Evolutionary conservation across 2,329 filamentous ascomycete genomes (phyloP), one percentile per base, ranked within the genome.

Genomic region (Calonectria hongkongensis): DNA sequence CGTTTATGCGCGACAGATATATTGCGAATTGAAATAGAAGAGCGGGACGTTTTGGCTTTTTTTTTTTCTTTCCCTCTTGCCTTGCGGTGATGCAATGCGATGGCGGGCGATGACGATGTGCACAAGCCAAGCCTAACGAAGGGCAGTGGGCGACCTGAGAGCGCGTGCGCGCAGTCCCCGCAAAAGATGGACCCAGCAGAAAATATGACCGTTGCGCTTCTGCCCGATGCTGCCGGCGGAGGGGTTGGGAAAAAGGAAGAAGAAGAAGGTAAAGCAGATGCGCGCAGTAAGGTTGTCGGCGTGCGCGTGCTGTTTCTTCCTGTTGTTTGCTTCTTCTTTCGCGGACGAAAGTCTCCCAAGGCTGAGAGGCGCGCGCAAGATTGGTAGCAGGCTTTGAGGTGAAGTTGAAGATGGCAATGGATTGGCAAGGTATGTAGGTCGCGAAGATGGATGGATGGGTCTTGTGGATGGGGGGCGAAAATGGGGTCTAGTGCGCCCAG

Each of bases 401-500:
- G 45, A 65, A 70, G 60, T 58, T 65, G 58, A 45, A 51, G 58
- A 69, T 69, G 65, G 65, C 15, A 54, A 36, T 30, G n/a, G 58
- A 67, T 56, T 36, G 63, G 58, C 58, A 71, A 41, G 48, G 48
- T 43, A 70, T 64, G 63, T 71, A 43, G 63, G 58, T 63, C 30
- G 65, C 47, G n/a, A 68, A 64, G 68, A 71, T 71, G 68, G 68
- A 66, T 67, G 69, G 69, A 54, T 50, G 50, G 63, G 63, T 60
- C 54, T 60, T 60, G 50, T 70, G 69, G 63, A 71, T 71, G 69
- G 69, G 63, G 25, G 36, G 39, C 51, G 51, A 71, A 71, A 71
- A 67, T 65, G 69, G 63, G 69, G 69, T 67, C 69, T 71, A 71
- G 69, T 71, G 69, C 69, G 54, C 54, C 60, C 64, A 67, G 69